Evolutionary conservation across 495 filamentous ascomycete species (phyloP), one percentile per base, ranked within the genome.

Genomic region (Penicillium verhagenii): DNA sequence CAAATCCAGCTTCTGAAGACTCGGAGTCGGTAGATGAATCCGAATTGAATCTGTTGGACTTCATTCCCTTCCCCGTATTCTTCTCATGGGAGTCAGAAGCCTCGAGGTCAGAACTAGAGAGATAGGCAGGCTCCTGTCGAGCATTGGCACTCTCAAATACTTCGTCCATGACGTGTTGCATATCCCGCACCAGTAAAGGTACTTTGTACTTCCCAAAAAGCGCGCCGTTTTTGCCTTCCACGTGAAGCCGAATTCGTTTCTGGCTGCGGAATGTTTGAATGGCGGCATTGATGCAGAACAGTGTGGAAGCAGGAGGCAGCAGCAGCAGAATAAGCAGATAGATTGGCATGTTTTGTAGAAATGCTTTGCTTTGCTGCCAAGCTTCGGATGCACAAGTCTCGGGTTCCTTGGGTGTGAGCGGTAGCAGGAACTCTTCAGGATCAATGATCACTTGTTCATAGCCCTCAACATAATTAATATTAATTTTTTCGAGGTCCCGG

Each of bases 371-470:
- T 35, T 61, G 60, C 11, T 59, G 57, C 45, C 63, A 64, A 3
- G 70, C 25, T 11, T 64, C 65, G 33, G 68, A 54, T 14, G 64
- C 42, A 42, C 73, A 46, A 1, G 70, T 56, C 4, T 72, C 71
- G 10, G 69, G 60, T 10, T 75, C 58, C 45, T 74, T 64, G 10
- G 70, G 60, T 16, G 58, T 53, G 10, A 64, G 49, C 3, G 78
- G 77, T 2, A 80, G 72, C 28, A 91, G 69, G 4, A 90, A 88
- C 37, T 80, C 65, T 19, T 78, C 66, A 0, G 84, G 83, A 56
- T 96, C 84, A 18, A 97, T 66, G n/a, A 97, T 75, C 5, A 91
- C 83, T 44, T 83, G 75, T 31, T 87, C 84, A 65, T 93, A 96
- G 14, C 84, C 88, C 21, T 81, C 68, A 20, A 92, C 61, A 59